Base-by-base conservation (phyloP, 2,329 filamentous ascomycete genomes). In the Fusarium sp. region DNA sequence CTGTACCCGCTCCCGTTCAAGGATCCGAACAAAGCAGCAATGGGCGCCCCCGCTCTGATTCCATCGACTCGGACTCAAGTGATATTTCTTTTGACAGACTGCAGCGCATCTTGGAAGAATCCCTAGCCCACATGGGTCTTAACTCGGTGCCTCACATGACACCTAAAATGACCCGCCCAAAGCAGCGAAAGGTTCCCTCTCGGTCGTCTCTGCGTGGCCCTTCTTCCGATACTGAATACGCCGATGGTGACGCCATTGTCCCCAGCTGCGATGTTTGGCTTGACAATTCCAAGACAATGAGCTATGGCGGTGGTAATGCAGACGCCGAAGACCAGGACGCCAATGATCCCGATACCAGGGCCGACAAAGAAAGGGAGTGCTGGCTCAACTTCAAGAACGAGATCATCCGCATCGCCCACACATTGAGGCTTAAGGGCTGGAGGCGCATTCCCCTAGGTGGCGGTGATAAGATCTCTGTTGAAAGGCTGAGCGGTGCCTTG, bases 301-400 rank as follows among this genome's bases (percentile, higher is more conserved):
- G 90, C 52, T 97, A 96, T 77, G 85, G 83, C 16, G 89, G 90
- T 6, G 79, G 80, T 12, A 76, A 76, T 26, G 76, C 77, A 6
- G 78, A 79, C 28, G 81, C 82, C 18, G 83, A 84, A 46, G 83
- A 85, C 31, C 60, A 76, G 6, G 46, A 51, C 19, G 41, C 34
- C 26, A 51, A 34, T 26, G 58, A 54, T 13, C 78, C 82, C 7
- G 77, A 81, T 4, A 77, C 80, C 45, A 83, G 81, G 61, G 84
- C 84, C 41, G 84, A 87, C 31, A 93, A 91, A 76, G 93, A 95
- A 63, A 87, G 84, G 43, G 90, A 93, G 76, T 90, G 90, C 4
- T 98, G 95, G 96, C 77, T 88, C n/a, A 84, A 80, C 11, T 99
- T 98, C 85, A 98, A 98, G 79, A 91, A 90, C 64, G 95, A 99